A percentile compares a stretch with the other conserved stretches of the same genome.
phyloP scores from a whole-genome alignment of 2,329 filamentous ascomycete genomes.

The Thelonectria discophora region DNA sequence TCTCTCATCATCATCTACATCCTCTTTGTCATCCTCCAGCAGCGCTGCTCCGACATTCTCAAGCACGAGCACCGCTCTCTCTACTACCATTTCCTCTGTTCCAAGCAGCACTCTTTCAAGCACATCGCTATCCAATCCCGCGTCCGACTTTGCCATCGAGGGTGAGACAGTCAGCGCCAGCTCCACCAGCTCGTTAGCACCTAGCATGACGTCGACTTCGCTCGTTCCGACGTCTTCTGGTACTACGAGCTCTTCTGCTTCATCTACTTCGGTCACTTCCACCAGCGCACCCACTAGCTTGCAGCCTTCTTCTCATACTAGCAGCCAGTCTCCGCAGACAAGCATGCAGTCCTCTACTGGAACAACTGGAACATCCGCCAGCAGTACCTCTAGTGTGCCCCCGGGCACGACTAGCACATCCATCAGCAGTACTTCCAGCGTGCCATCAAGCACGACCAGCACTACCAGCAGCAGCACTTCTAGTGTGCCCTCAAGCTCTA shows the following conservation, averaged over 20 bases:
- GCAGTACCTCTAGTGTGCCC: no score
- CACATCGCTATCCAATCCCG: no score
- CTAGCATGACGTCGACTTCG: not conserved
- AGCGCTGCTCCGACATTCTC: not conserved
- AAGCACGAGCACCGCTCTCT: conserved; percentile 1
- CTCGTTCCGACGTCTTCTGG: not conserved
- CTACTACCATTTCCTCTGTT: not conserved
- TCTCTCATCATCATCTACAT: no score
- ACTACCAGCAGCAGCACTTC: no score
- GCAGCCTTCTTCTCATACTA: not conserved
- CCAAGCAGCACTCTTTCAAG: not conserved
- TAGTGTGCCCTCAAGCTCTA: no score
- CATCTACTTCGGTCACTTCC: not conserved
- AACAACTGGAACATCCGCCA: not conserved
- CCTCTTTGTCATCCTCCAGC: no score
- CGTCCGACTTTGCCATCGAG: no score
- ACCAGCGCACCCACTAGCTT: not conserved
- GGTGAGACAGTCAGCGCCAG: no score
- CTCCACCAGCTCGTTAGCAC: not conserved
- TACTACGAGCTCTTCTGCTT: not conserved
- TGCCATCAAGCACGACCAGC: no score
- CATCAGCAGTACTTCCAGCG: no score
- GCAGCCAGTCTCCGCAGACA: not conserved
- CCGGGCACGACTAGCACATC: no score
- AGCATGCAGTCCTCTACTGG: not conserved